Evolutionary conservation across 371 early-diverging fungal species (phyloP), one percentile per base, ranked within the genome.

Genomic region (Apophysomyces variabilis): DNA sequence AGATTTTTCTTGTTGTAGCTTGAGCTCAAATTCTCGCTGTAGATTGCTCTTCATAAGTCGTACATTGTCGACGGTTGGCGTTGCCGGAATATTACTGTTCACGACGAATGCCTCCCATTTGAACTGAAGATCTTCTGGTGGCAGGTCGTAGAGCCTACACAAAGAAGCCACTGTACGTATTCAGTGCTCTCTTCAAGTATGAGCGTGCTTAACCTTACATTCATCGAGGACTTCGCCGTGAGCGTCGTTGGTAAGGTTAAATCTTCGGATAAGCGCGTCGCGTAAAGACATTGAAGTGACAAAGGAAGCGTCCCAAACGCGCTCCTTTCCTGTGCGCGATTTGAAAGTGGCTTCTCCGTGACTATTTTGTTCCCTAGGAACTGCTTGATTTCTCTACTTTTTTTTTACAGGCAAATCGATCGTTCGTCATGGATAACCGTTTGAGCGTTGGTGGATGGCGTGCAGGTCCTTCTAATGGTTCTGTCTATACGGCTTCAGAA

Each of bases 61-160:
- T 1, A 81, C 45, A 38, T 73, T 75, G 4, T 73, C 68, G 0
- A 67, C 37, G 9, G 81, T 78, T 4, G 79, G 79, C 18, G 41
- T 65, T n/a, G 63, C 58, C 38, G 62, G 7, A 11, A 44, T 46
- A n/a, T 59, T 47, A 9, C 56, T 54, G 16, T 67, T 74, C 14
- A 84, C 44, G 0, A 77, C 70, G 66, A 75, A 79, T 1, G 82
- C 79, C 64, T 85, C 80, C 85, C 83, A 85, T 71, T 83, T 85
- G 58, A 70, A 70, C 54, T 65, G 65, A 14, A 85, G 61, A 35
- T 71, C 69, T 46, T 78, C 62, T 12, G 80, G 65, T 35, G 75
- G 66, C 13, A 85, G 44, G 35, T 65, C 60, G 60, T 78, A 85
- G 9, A 78, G 36, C 26, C 69, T 67, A 57, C 83, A 79, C 12